A percentile compares a stretch with the other conserved stretches of the same genome.
Evolutionary conservation across 352 stramenopile genomes (phyloP).

Genomic region (Globisporangium cylindrosporum): DNA sequence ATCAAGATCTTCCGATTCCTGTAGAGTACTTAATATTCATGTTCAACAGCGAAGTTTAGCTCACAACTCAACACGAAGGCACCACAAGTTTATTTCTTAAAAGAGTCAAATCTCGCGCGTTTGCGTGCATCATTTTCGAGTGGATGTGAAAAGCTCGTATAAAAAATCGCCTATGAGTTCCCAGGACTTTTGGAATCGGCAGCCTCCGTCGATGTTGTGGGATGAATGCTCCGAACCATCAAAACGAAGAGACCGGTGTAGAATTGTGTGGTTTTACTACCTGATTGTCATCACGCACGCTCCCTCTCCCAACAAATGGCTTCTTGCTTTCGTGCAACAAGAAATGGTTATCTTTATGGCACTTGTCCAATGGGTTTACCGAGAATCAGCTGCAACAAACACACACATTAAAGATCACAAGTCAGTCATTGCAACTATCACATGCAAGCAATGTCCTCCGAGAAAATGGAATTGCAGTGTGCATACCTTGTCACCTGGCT

Average conservation of each 20-base stretch:
- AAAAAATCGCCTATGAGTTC: too few species aligned
- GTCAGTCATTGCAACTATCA: constrained; percentile 6
- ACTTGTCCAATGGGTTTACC: constrained; percentile 41
- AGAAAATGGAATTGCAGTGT: neutral
- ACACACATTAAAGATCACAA: constrained; percentile 11
- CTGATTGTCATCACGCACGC: neutral
- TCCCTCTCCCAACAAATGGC: neutral
- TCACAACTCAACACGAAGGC: too few species aligned
- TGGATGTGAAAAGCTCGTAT: too few species aligned
- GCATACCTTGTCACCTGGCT: constrained; percentile 70
- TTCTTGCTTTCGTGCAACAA: neutral
- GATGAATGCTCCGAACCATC: too few species aligned
- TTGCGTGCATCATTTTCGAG: too few species aligned
- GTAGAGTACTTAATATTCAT: neutral
- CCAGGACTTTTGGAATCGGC: too few species aligned
- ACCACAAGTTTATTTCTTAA: neutral
- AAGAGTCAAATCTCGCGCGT: too few species aligned
- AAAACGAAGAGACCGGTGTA: neutral
- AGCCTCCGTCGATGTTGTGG: too few species aligned
- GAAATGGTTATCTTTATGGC: constrained; percentile 4
- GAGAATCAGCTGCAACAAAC: constrained; percentile 28
- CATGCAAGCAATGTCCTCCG: neutral
- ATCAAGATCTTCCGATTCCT: constrained; percentile 36
- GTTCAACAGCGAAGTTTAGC: too few species aligned
- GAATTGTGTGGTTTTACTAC: neutral